Evolutionary conservation across 495 filamentous ascomycete species (phyloP).

Genomic region (Glonium stellatum): DNA sequence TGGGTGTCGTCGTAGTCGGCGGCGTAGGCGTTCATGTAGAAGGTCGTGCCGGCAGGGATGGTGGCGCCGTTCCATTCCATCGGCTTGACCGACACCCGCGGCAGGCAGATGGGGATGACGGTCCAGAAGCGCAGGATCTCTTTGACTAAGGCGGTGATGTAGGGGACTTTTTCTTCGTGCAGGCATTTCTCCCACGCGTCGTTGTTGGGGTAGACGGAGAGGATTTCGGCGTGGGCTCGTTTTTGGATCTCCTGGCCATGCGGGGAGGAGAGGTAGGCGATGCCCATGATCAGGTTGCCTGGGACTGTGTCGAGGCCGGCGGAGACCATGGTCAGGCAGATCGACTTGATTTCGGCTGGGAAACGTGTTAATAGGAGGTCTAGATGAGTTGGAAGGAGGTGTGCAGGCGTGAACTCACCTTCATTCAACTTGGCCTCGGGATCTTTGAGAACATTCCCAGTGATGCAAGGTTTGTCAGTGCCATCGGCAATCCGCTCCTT

Average conservation of each 20-base stretch:
- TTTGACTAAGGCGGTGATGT: conserved; percentile 62
- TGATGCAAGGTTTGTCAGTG: conserved; percentile 63
- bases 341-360: conserved; percentile 60
- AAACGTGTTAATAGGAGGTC: neutral
- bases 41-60: conserved; percentile 58
- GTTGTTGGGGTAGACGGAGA: conserved; percentile 55
- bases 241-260: conserved; percentile 58
- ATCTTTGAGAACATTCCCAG: conserved; percentile 61
- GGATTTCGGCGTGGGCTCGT: conserved; percentile 57
- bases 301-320: conserved; percentile 65
- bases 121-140: conserved; percentile 66
- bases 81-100: conserved; percentile 56
- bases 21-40: conserved; percentile 67
- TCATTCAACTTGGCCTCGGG: conserved; percentile 46
- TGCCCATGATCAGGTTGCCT: conserved; percentile 62
- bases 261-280: conserved; percentile 59
- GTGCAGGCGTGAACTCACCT: conserved; percentile 18
- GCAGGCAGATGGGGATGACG: conserved; percentile 67
- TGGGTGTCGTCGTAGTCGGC: conserved; percentile 62
- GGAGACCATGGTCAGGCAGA: conserved; percentile 70
- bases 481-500: conserved; percentile 54
- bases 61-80: conserved; percentile 52
- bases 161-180: conserved; percentile 62
- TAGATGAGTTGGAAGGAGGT: neutral
- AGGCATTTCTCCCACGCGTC: conserved; percentile 61